These are phyloP conservation scores for Teunomyces tritomae DNA, from an alignment of 805 yeast species.

Conservation along the genomic window DNA sequence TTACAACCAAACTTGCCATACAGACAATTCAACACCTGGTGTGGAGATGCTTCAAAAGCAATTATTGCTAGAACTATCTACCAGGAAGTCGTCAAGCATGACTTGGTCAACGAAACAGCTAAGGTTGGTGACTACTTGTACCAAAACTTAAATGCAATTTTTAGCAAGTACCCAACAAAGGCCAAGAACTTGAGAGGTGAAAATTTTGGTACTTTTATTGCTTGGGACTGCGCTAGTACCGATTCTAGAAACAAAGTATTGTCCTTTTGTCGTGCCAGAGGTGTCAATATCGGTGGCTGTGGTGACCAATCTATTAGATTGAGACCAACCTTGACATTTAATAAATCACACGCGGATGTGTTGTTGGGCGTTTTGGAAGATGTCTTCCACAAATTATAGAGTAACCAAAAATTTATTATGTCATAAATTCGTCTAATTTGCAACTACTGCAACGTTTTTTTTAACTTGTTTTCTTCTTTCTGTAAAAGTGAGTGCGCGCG, in stretches of 20 bases:
- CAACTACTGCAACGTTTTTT: background rate
- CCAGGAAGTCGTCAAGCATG: slow-evolving; percentile 49
- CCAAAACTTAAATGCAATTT: slow-evolving; percentile 37
- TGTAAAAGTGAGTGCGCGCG: background rate
- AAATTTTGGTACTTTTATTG: slow-evolving; percentile 61
- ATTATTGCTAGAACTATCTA: slow-evolving; percentile 60
- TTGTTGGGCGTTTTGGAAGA: slow-evolving; percentile 44
- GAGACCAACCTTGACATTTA: slow-evolving; percentile 65
- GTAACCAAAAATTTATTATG: background rate
- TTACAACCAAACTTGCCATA: slow-evolving; percentile 60
- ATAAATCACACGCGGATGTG: slow-evolving; percentile 58
- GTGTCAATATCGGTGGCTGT: slow-evolving; percentile 69
- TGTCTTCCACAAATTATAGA: slow-evolving; percentile 13
- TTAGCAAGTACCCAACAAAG: slow-evolving; percentile 39
- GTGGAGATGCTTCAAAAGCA: slow-evolving; percentile 73
- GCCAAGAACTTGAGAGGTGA: slow-evolving; percentile 59
- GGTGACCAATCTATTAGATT: slow-evolving; percentile 58
- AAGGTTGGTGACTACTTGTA: slow-evolving; percentile 56
- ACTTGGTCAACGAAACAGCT: slow-evolving; percentile 47
- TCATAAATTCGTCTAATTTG: background rate
- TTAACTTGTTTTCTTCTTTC: background rate
- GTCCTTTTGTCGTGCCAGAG: slow-evolving; percentile 44
- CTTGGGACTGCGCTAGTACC: slow-evolving; percentile 53
- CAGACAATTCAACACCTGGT: slow-evolving; percentile 77
- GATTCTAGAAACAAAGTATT: slow-evolving; percentile 48